These are phyloP conservation scores for Syzygium oleosum DNA, from an alignment of 345 rosid genomes.

Conservation along the genomic window DNA sequence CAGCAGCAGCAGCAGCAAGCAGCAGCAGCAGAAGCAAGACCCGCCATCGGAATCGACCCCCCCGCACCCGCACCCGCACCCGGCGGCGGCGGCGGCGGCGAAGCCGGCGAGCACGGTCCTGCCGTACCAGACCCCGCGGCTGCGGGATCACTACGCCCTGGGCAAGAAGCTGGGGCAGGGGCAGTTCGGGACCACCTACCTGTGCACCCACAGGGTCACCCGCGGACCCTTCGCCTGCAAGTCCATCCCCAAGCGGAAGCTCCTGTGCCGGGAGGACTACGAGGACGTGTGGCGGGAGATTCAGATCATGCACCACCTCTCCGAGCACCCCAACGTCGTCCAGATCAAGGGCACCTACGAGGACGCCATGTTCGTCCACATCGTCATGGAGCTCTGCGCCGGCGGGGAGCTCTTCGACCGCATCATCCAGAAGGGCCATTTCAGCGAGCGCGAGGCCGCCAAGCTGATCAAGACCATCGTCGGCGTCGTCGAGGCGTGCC, in stretches of 20 bases:
- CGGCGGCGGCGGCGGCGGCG: not conserved
- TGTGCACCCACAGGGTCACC: slow-evolving; percentile 58
- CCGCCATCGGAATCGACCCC: slow-evolving; percentile 5
- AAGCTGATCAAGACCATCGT: slow-evolving; percentile 79
- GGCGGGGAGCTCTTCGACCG: slow-evolving; percentile 97
- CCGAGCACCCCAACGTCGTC: slow-evolving; percentile 79
- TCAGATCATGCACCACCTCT: slow-evolving; percentile 98
- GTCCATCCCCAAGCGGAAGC: slow-evolving; percentile 89
- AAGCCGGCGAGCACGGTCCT: slow-evolving; percentile 51
- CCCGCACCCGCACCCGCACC: not conserved
- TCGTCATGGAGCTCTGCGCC: slow-evolving; percentile 93
- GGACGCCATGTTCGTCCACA: slow-evolving; percentile 82
- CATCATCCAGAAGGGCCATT: slow-evolving; percentile 88
- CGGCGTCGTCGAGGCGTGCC: slow-evolving; percentile 87
- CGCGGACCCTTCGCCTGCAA: slow-evolving; percentile 62
- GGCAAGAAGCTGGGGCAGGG: slow-evolving; percentile 96
- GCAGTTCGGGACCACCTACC: slow-evolving; percentile 87
- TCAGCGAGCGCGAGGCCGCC: slow-evolving; percentile 87
- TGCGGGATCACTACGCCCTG: slow-evolving; percentile 67
- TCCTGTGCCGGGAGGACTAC: slow-evolving; percentile 82
- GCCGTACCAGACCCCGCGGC: slow-evolving; percentile 75
- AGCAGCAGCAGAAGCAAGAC: not conserved
- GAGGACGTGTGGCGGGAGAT: slow-evolving; percentile 97
- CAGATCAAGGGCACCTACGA: slow-evolving; percentile 84
- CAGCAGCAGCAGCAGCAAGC: too few relatives aligned